Evolutionary conservation across 805 yeast species (phyloP).

Genomic region (Candida cerambycidarum): DNA sequence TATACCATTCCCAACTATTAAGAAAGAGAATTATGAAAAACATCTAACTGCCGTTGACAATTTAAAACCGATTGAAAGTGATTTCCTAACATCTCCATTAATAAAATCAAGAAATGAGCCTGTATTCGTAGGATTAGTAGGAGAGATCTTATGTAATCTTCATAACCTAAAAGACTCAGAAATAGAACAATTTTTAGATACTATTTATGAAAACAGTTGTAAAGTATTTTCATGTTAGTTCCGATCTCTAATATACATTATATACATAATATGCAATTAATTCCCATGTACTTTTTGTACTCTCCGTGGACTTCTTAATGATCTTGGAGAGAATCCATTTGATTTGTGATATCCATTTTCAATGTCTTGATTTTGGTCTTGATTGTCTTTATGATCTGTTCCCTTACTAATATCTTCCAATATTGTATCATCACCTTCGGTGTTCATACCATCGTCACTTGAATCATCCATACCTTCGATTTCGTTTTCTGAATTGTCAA

Average conservation of each 20-base stretch:
- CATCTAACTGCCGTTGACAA: slow-evolving; percentile 21
- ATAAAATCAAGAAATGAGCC: slow-evolving; percentile 93
- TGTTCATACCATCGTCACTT: slow-evolving; percentile 13
- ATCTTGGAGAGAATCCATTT: background rate
- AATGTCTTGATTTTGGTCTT: background rate
- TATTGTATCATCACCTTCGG: background rate
- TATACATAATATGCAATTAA: slow-evolving; percentile 5
- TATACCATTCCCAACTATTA: slow-evolving; percentile 62
- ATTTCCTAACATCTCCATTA: slow-evolving; percentile 42
- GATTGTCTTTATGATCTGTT: background rate
- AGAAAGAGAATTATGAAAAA: slow-evolving; percentile 58
- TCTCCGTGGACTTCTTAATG: slow-evolving; percentile 3
- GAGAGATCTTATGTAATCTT: slow-evolving; percentile 43
- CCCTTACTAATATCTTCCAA: too few species aligned
- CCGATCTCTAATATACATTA: slow-evolving; percentile 7
- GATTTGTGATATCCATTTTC: background rate
- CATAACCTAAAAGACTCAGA: slow-evolving; percentile 31
- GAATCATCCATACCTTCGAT: slow-evolving; percentile 10
- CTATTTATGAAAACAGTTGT: slow-evolving; percentile 35
- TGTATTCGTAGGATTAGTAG: slow-evolving; percentile 77
- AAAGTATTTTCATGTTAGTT: slow-evolving; percentile 21
- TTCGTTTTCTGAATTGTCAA: slow-evolving; percentile 14
- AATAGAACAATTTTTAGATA: slow-evolving; percentile 33
- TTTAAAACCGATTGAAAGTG: slow-evolving; percentile 11
- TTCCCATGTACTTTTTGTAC: slow-evolving; percentile 1